Evolutionary conservation across 225 moss, liverwort and hornwort species (phyloP).

Genomic region (Marchantia polymorpha): DNA sequence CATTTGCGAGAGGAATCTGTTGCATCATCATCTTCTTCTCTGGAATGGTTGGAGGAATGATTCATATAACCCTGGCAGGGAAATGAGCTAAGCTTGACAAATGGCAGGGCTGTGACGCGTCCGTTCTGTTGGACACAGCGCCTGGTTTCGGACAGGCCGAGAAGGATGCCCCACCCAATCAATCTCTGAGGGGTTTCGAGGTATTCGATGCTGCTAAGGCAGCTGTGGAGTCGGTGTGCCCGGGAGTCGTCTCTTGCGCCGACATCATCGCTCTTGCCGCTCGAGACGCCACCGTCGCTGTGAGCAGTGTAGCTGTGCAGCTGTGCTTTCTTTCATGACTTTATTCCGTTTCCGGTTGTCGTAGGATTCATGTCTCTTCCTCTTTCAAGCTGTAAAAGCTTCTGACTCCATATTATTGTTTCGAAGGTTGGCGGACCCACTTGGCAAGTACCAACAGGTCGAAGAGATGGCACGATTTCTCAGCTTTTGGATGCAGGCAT

Average conservation of each 20-base stretch:
- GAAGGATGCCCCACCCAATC: constrained; percentile 39
- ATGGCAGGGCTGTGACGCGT: constrained; percentile 60
- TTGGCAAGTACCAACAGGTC: constrained; percentile 53
- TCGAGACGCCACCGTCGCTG: constrained; percentile 34
- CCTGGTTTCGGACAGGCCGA: constrained; percentile 38
- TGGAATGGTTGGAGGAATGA: no score
- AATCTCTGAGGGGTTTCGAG: constrained; percentile 32
- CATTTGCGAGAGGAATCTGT: not conserved
- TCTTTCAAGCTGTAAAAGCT: not conserved
- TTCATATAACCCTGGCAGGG: no score
- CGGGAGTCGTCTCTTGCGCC: constrained; percentile 57
- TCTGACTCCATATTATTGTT: not conserved
- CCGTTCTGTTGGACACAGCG: constrained; percentile 43
- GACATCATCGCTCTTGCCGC: constrained; percentile 57
- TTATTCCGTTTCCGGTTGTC: no score
- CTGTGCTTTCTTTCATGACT: not conserved
- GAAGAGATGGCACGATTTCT: constrained; percentile 56
- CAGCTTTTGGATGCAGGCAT: constrained; percentile 44
- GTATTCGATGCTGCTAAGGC: constrained; percentile 58
- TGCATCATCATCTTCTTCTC: not conserved
- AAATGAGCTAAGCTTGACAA: not conserved
- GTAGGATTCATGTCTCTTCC: no score
- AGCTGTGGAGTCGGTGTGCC: constrained; percentile 61
- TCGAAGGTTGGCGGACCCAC: constrained; percentile 46
- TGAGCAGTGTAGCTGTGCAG: not conserved